phyloP scores from a whole-genome alignment of 441 rosid species.

The Raphanus hybrid region DNA sequence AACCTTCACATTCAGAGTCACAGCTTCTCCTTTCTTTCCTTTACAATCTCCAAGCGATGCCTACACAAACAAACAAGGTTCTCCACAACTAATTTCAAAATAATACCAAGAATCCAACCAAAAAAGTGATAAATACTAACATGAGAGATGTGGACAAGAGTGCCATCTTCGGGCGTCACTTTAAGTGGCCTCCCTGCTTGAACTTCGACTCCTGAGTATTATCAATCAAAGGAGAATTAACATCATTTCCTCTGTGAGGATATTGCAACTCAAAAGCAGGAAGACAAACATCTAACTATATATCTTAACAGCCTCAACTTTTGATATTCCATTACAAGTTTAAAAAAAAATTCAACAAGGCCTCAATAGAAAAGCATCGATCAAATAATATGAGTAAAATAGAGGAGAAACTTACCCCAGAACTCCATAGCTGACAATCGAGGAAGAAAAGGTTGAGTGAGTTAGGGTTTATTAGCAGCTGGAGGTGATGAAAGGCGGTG shows the following conservation, averaged over 20 bases:
- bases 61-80: conserved; percentile 40
- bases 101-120: neutral
- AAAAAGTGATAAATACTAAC: conserved; percentile 34
- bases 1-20: conserved; percentile 55
- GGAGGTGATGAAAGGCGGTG: neutral
- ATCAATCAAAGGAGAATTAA: neutral
- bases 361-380: too few species aligned
- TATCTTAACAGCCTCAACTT: neutral
- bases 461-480: neutral
- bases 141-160: conserved; percentile 80
- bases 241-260: neutral
- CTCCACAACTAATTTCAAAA: neutral
- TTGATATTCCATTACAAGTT: too few species aligned
- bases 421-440: conserved; percentile 36
- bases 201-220: conserved; percentile 71
- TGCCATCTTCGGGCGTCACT: conserved; percentile 46
- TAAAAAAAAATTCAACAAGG: too few species aligned
- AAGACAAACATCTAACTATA: neutral
- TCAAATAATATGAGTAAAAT: neutral
- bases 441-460: neutral
- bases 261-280: too few species aligned
- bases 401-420: conserved; percentile 40
- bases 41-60: conserved; percentile 79
- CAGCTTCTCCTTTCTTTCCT: conserved; percentile 55
- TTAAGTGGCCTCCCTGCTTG: conserved; percentile 73